Conservation (phyloP, 2,329 filamentous ascomycete species). For the Nemania diffusa region DNA sequence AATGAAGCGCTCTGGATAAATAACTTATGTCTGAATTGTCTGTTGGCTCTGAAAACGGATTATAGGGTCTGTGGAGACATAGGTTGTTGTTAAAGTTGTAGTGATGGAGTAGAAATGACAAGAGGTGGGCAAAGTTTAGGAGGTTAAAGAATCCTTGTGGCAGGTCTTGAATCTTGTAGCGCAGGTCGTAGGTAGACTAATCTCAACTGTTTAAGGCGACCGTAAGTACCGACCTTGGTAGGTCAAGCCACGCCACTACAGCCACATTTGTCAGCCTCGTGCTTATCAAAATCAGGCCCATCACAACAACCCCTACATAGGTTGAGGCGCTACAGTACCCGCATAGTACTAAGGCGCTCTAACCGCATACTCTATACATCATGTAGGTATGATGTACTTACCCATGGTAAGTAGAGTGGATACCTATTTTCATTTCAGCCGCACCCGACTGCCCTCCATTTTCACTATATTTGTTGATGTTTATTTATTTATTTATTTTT, state of each 20-base stretch:
- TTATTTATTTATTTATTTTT: too few relatives aligned
- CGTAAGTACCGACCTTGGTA: too few relatives aligned
- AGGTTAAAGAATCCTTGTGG: constrained; percentile 38
- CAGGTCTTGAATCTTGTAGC: constrained; percentile 33
- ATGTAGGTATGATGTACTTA: too few relatives aligned
- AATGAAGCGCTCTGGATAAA: constrained; percentile 4
- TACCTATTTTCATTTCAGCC: neutral
- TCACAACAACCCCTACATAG: too few relatives aligned
- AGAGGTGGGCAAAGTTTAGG: constrained; percentile 31
- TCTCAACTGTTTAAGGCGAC: constrained; percentile 17
- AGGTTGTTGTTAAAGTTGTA: constrained; percentile 9
- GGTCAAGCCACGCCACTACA: constrained; percentile 22
- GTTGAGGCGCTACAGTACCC: too few relatives aligned
- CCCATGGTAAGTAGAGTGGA: neutral
- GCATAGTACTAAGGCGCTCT: too few relatives aligned
- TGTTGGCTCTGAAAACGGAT: neutral
- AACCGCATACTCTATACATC: too few relatives aligned
- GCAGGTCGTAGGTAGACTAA: too few relatives aligned
- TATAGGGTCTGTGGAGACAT: neutral
- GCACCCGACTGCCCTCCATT: neutral
- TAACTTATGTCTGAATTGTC: constrained; percentile 3
- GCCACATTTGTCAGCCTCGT: constrained; percentile 41
- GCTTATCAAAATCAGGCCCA: neutral
- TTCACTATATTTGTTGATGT: too few relatives aligned
- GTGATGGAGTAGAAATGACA: constrained; percentile 23